Percentiles rank a stretch among this genome's conserved stretches.
Evolutionary conservation across 2,329 filamentous ascomycete species (phyloP).

Genomic region (Cordyceps cicadae): DNA sequence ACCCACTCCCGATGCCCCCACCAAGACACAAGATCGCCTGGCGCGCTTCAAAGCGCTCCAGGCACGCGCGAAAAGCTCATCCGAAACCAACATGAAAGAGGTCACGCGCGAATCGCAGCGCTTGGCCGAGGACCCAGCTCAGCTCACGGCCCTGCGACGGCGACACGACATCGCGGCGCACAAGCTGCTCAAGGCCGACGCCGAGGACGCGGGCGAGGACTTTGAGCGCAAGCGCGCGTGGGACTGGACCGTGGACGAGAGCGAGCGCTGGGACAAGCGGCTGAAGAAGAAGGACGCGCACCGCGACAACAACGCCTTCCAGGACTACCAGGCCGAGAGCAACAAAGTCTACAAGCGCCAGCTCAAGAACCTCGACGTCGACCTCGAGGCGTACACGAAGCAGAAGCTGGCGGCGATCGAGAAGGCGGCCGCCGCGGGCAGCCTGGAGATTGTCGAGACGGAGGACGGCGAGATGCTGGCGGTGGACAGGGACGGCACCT

Average conservation of each 20-base stretch:
- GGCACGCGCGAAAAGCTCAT: slow-evolving; percentile 66
- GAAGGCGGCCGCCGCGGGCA: slow-evolving; percentile 72
- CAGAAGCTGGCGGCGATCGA: slow-evolving; percentile 82
- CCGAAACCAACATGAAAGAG: slow-evolving; percentile 71
- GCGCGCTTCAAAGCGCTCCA: slow-evolving; percentile 83
- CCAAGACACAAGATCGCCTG: slow-evolving; percentile 56
- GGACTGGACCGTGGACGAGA: slow-evolving; percentile 97
- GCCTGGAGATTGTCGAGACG: slow-evolving; percentile 91
- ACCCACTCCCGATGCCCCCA: slow-evolving; percentile 20
- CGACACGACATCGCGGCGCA: slow-evolving; percentile 83
- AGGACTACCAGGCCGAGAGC: slow-evolving; percentile 79
- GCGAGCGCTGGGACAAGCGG: slow-evolving; percentile 86
- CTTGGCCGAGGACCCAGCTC: slow-evolving; percentile 64
- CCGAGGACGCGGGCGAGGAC: slow-evolving; percentile 76
- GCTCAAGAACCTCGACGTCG: slow-evolving; percentile 64
- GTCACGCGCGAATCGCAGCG: slow-evolving; percentile 77
- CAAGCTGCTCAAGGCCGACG: slow-evolving; percentile 87
- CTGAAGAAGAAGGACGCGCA: slow-evolving; percentile 76
- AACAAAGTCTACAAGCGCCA: slow-evolving; percentile 93
- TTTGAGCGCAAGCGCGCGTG: slow-evolving; percentile 97
- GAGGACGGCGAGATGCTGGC: slow-evolving; percentile 90
- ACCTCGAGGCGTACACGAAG: slow-evolving; percentile 77
- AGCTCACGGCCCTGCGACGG: slow-evolving; percentile 71
- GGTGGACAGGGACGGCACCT: slow-evolving; percentile 81
- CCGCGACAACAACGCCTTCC: slow-evolving; percentile 79